Evolutionary conservation across 2,329 filamentous ascomycete genomes (phyloP).

Genomic region (Grosmannia penicillata): DNA sequence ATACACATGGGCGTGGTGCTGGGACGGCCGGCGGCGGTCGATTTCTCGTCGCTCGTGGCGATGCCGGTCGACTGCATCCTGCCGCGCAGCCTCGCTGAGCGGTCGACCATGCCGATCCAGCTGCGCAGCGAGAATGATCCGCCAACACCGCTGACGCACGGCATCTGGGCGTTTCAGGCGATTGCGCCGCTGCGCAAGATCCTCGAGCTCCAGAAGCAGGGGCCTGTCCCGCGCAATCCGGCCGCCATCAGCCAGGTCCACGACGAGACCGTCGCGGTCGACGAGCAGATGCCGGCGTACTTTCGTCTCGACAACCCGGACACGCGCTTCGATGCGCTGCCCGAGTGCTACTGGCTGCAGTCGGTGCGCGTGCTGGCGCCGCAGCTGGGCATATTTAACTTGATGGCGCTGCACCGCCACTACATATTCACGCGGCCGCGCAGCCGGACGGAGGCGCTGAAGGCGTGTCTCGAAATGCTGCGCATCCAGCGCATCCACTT

Average conservation of each 20-base stretch:
- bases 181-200: conserved; percentile 36
- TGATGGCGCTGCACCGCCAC: conserved; percentile 45
- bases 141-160: conserved; percentile 40
- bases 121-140: conserved; percentile 33
- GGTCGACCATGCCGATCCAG: conserved; percentile 30
- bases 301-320: conserved; percentile 43
- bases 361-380: conserved; percentile 29
- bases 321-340: conserved; percentile 37
- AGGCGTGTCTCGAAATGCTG: conserved; percentile 39
- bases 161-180: conserved; percentile 34
- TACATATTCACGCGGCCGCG: conserved; percentile 43
- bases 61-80: conserved; percentile 38
- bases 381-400: conserved; percentile 34
- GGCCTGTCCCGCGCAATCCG: conserved; percentile 38
- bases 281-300: conserved; percentile 32
- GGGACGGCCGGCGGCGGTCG: conserved; percentile 40
- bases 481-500: conserved; percentile 37
- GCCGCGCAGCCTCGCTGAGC: conserved; percentile 22
- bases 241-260: conserved; percentile 39
- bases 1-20: conserved; percentile 37
- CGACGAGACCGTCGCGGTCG: conserved; percentile 30
- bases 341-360: conserved; percentile 37
- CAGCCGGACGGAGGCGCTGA: conserved; percentile 39
- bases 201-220: conserved; percentile 39
- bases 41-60: conserved; percentile 30